Evolutionary conservation across 306 rosid genomes (phyloP), one percentile per base, ranked within the genome.

Genomic region (Glycine latifolia): DNA sequence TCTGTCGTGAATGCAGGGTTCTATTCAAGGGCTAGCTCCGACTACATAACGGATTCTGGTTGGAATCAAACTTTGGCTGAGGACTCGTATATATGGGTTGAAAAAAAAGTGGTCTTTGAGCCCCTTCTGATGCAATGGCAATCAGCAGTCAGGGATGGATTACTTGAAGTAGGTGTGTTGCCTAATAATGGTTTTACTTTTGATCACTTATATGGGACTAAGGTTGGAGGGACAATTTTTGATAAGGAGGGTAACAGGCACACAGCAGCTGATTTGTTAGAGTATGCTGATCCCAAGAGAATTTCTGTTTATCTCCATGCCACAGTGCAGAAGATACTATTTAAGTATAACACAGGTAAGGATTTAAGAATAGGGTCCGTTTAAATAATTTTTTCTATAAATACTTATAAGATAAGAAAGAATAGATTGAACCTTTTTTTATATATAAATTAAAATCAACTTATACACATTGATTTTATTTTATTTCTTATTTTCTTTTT

Each of bases 241-340:
- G 92, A 93, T 50, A 71, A 15, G 55, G 17, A 90, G 2, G 94
- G 94, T 10, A 76, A 78, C 14, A 85, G 97, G 35, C 92, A 91
- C 88, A 90, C 91, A 70, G 89, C 96, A 2, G 91, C 97, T 47
- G 96, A 93, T 88, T 87, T 93, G 89, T 89, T 93, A 5, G 68
- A 84, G 33, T 86, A 85, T 72, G 97, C 94, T 71, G 63, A 90
- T 80, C 89, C 92, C 1, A 84, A 10, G 37, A 91, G 60, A 77
- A 86, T 90, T 81, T 61, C 80, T 41, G 93, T 93, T 55, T 93
- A 86, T 81, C 76, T 93, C 78, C 92, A 88, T 78, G 94, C 97
- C 68, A 87, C 86, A 43, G 97, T 89, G 61, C 89, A 87, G 0
- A 89, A 82, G 65, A 89, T 93, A 16, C 77, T 86, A 39, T 93